phyloP scores from a whole-genome alignment of 2,329 filamentous ascomycete genomes.

The Simplicillium aogashimaense region DNA sequence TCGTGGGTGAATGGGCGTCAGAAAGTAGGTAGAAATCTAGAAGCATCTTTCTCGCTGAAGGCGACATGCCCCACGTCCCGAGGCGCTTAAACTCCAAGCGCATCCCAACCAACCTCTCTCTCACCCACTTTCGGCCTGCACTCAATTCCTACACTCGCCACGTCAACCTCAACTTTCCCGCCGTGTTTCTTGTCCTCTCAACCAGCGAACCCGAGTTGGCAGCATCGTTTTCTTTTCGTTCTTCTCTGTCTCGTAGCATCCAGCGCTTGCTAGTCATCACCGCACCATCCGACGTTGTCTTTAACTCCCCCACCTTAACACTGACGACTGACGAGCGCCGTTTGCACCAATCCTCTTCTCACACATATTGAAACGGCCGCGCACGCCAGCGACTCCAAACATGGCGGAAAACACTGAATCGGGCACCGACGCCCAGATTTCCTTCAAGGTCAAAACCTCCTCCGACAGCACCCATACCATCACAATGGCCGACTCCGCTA shows the following conservation, averaged over 20 bases:
- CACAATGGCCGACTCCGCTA: constrained; percentile 67
- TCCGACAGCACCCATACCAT: constrained; percentile 76
- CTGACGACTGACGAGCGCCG: too few relatives aligned
- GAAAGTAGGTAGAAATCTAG: too few relatives aligned
- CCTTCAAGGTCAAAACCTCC: constrained; percentile 98
- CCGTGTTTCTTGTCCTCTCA: background rate
- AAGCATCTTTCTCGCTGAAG: too few relatives aligned
- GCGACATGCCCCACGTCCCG: background rate
- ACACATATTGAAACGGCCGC: background rate
- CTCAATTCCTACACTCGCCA: background rate
- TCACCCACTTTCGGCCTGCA: background rate
- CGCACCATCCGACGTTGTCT: too few relatives aligned
- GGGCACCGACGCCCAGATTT: constrained; percentile 64
- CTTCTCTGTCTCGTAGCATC: too few relatives aligned
- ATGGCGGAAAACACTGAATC: constrained; percentile 59
- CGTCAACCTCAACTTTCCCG: constrained; percentile 2
- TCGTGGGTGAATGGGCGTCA: too few relatives aligned
- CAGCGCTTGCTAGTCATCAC: too few relatives aligned
- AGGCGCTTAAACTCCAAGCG: too few relatives aligned
- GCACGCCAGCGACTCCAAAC: constrained; percentile 9
- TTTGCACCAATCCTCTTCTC: too few relatives aligned
- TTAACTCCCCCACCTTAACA: too few relatives aligned
- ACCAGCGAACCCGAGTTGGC: background rate
- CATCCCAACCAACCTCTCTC: constrained; percentile 1
- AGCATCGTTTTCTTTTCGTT: too few relatives aligned